phyloP scores from a whole-genome alignment of 495 filamentous ascomycete species.

The Daldinia bambusicola region DNA sequence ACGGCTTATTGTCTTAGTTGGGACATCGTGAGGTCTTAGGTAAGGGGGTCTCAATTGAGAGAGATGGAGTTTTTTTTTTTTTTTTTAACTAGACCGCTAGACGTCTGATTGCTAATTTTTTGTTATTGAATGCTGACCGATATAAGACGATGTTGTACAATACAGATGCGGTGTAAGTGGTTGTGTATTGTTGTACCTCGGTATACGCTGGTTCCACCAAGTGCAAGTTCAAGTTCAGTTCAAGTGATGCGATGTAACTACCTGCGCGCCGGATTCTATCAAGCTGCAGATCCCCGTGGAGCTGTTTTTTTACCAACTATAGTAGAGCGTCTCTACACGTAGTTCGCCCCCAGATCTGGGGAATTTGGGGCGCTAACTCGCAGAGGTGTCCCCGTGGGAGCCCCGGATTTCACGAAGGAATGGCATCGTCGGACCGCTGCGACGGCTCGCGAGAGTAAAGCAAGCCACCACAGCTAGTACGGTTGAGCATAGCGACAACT shows the following conservation, averaged over 20 bases:
- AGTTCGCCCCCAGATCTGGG: slow-evolving; percentile 37
- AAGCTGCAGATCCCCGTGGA: slow-evolving; percentile 21
- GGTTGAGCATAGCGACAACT: too few species aligned
- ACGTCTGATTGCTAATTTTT: slow-evolving; percentile 1
- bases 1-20: slow-evolving; percentile 35
- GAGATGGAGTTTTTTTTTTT: slow-evolving; percentile 1
- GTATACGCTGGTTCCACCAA: slow-evolving; percentile 15
- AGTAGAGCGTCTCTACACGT: slow-evolving; percentile 10
- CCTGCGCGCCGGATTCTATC: not conserved
- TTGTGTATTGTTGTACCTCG: slow-evolving; percentile 4
- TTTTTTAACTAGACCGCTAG: slow-evolving; percentile 13
- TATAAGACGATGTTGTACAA: not conserved
- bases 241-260: not conserved
- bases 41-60: slow-evolving; percentile 12
- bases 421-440: slow-evolving; percentile 33
- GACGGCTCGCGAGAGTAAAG: slow-evolving; percentile 15
- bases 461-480: slow-evolving; percentile 1
- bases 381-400: slow-evolving; percentile 22
- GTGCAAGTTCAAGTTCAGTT: not conserved
- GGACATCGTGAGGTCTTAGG: slow-evolving; percentile 28
- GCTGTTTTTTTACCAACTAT: slow-evolving; percentile 17
- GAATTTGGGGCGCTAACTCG: slow-evolving; percentile 27
- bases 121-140: slow-evolving; percentile 24
- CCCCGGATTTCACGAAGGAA: slow-evolving; percentile 18
- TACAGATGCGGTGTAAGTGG: not conserved